These are phyloP conservation scores for Terana coerulea DNA, from an alignment of 768 basidiomycete species.

Conservation along the genomic window DNA sequence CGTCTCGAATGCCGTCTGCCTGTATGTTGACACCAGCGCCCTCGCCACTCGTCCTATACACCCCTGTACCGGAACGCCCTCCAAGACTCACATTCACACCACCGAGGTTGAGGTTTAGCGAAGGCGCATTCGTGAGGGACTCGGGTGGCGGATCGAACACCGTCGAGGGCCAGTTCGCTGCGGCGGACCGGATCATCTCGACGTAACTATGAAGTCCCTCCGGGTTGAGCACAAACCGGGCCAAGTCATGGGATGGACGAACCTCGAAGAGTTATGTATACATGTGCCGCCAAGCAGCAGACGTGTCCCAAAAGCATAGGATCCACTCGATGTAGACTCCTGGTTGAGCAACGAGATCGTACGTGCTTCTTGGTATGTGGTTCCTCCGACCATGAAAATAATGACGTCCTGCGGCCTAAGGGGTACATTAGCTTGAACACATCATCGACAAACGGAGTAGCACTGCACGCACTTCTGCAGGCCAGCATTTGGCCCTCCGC, in stretches of 20 bases:
- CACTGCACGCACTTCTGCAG: slow-evolving; percentile 56
- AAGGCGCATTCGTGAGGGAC: slow-evolving; percentile 65
- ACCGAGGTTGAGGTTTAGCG: slow-evolving; percentile 88
- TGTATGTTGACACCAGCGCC: slow-evolving; percentile 57
- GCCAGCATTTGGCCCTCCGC: slow-evolving; percentile 61
- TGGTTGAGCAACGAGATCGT: slow-evolving; percentile 85
- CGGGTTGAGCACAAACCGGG: neutral
- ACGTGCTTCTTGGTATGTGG: slow-evolving; percentile 94
- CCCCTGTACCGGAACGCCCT: slow-evolving; percentile 76
- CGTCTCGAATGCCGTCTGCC: slow-evolving; percentile 86
- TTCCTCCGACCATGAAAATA: slow-evolving; percentile 93
- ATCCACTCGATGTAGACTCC: slow-evolving; percentile 50
- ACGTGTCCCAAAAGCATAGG: slow-evolving; percentile 60
- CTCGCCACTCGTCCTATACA: slow-evolving; percentile 80
- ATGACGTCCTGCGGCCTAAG: slow-evolving; percentile 92
- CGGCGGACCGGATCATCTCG: slow-evolving; percentile 81
- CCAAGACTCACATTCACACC: slow-evolving; percentile 93
- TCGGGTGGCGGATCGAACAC: slow-evolving; percentile 78
- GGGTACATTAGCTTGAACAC: neutral
- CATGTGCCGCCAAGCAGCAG: slow-evolving; percentile 92
- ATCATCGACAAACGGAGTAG: neutral
- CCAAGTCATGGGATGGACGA: slow-evolving; percentile 24
- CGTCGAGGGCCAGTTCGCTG: slow-evolving; percentile 53
- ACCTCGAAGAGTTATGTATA: slow-evolving; percentile 94
- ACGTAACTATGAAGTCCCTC: slow-evolving; percentile 55